Conservation (phyloP, 2,329 filamentous ascomycete genomes). For the Sporothrix pseudoabietina region DNA sequence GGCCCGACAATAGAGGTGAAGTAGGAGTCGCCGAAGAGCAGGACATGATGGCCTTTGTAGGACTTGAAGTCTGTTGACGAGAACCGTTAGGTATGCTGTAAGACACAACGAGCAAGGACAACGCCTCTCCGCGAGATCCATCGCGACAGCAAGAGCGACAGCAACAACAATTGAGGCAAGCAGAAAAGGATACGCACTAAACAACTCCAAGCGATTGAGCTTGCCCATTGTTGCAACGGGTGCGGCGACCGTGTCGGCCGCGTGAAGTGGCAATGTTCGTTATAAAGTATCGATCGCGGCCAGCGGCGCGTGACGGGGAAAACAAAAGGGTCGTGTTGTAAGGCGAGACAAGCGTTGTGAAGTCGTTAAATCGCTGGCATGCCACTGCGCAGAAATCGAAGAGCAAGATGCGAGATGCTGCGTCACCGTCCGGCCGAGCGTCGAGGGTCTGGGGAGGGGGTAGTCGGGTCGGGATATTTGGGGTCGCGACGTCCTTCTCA, state of each 20-base stretch:
- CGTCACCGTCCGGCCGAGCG: slow-evolving; percentile 12
- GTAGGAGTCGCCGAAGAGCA: slow-evolving; percentile 95
- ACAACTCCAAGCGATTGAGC: slow-evolving; percentile 90
- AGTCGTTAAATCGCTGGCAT: slow-evolving; percentile 12
- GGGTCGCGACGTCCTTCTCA: neutral
- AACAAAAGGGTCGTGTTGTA: neutral
- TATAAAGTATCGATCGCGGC: slow-evolving; percentile 9
- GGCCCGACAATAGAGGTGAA: slow-evolving; percentile 99
- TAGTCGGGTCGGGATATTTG: neutral
- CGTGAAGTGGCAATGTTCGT: slow-evolving; percentile 14
- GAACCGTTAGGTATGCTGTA: neutral
- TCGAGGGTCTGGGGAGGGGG: slow-evolving; percentile 15
- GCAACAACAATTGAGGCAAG: neutral
- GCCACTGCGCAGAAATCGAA: neutral
- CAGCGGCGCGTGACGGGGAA: slow-evolving; percentile 14
- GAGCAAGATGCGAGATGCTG: neutral
- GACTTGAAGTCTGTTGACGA: slow-evolving; percentile 85
- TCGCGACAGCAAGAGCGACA: neutral
- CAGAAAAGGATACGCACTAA: slow-evolving; percentile 62
- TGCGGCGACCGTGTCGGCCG: slow-evolving; percentile 29
- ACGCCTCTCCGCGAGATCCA: neutral
- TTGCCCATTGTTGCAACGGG: slow-evolving; percentile 72
- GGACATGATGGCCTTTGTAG: slow-evolving; percentile 93
- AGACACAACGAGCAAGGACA: neutral
- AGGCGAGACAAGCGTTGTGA: slow-evolving; percentile 9